Evolutionary conservation across 129 eudicot genomes (phyloP).

Genomic region (Flaveria bidentis): DNA sequence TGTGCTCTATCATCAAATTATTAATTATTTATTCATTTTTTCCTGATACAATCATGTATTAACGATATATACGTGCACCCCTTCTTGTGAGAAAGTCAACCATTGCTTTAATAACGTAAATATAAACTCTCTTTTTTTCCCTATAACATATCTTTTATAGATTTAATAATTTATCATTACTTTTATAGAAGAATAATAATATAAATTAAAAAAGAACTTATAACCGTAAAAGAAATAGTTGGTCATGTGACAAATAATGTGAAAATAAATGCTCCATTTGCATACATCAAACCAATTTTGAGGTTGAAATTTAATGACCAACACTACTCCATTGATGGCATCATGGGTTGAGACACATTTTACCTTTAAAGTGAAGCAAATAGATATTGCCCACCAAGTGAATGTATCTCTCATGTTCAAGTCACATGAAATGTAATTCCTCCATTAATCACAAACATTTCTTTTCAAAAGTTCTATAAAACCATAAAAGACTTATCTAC

Average conservation of each 20-base stretch:
- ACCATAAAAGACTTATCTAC: no score
- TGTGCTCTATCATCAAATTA: no score
- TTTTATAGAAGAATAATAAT: neutral
- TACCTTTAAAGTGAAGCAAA: conserved; percentile 6
- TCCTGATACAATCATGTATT: neutral
- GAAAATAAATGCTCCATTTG: conserved; percentile 27
- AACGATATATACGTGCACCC: neutral
- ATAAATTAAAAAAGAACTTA: neutral
- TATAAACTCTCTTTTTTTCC: neutral
- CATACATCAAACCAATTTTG: conserved; percentile 20
- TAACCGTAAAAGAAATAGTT: neutral
- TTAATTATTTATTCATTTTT: no score
- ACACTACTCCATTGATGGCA: conserved; percentile 10
- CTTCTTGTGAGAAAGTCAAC: neutral
- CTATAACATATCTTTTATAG: neutral
- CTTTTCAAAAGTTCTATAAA: no score
- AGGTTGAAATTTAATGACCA: conserved; percentile 30
- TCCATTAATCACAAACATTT: no score
- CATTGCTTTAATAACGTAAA: neutral
- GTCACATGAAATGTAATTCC: no score
- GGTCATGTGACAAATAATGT: conserved; percentile 24
- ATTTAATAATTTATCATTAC: neutral
- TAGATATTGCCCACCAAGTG: neutral
- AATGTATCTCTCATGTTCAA: neutral
- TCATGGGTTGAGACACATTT: neutral